Percentiles rank a stretch among this genome's conserved stretches.
These are phyloP conservation scores for Nothophytophthora sp. DNA, from an alignment of 352 stramenopile species.

Conservation along the genomic window DNA sequence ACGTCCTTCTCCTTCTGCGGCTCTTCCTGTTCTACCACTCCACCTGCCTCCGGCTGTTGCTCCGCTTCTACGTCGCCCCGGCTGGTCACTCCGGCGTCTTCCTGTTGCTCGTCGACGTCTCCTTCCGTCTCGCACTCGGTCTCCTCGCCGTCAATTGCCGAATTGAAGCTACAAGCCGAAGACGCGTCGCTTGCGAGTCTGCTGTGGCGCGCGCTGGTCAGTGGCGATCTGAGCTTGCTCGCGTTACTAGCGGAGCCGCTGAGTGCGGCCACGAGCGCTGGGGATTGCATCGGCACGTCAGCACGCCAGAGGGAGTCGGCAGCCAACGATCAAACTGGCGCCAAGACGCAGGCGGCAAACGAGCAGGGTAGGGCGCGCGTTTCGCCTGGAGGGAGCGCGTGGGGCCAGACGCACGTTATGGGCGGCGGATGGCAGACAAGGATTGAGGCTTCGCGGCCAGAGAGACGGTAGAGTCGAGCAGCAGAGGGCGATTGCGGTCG, in stretches of 20 bases:
- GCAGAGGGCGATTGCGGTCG: too few species aligned
- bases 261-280: background rate
- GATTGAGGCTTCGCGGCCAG: too few species aligned
- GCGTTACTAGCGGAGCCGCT: background rate
- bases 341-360: conserved; percentile 4
- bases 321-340: conserved; percentile 14
- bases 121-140: conserved; percentile 15
- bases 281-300: conserved; percentile 16
- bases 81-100: conserved; percentile 22
- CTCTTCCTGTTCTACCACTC: conserved; percentile 25
- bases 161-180: conserved; percentile 14
- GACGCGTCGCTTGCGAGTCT: conserved; percentile 16
- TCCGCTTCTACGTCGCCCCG: background rate
- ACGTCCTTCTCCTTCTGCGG: conserved; percentile 3
- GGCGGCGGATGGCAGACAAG: too few species aligned
- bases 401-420: too few species aligned
- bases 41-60: background rate
- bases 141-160: conserved; percentile 13
- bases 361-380: background rate
- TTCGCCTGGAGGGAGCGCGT: background rate
- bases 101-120: conserved; percentile 19
- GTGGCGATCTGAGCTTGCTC: too few species aligned
- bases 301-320: too few species aligned
- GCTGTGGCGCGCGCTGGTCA: too few species aligned
- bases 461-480: too few species aligned